phyloP scores from a whole-genome alignment of 2,329 filamentous ascomycete species.

The Fusarium coicis region DNA sequence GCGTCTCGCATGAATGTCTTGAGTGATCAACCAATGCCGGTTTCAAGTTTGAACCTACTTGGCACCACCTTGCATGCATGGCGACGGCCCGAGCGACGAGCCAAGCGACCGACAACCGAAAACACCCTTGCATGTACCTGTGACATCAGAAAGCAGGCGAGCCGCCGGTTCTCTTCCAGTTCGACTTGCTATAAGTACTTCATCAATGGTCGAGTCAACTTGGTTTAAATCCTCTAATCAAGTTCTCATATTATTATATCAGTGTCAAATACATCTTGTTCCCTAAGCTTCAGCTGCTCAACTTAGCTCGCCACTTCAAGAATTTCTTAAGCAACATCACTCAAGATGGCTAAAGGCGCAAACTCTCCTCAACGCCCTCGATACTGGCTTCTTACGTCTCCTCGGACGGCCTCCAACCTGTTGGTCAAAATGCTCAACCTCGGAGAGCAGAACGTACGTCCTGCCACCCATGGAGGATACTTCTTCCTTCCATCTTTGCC shows the following conservation, averaged over 20 bases:
- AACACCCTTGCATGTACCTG: background rate
- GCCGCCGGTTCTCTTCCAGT: no score
- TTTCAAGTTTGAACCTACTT: background rate
- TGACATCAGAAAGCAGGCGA: background rate
- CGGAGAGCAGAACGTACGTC: slow-evolving; percentile 27
- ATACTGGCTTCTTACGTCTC: slow-evolving; percentile 33
- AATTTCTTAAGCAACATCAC: background rate
- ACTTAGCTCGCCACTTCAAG: background rate
- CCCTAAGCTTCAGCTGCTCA: background rate
- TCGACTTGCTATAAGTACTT: background rate
- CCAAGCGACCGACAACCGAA: slow-evolving; percentile 28
- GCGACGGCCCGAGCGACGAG: slow-evolving; percentile 25
- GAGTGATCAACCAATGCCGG: background rate
- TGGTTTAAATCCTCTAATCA: background rate
- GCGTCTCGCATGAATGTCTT: background rate
- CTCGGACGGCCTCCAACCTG: slow-evolving; percentile 35
- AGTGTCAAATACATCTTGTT: background rate
- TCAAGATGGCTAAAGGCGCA: slow-evolving; percentile 21
- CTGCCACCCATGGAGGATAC: slow-evolving; percentile 24
- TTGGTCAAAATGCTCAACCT: slow-evolving; percentile 37
- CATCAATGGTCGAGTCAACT: fast-evolving
- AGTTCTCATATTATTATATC: background rate
- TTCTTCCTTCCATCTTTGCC: slow-evolving; percentile 24
- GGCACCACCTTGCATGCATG: background rate
- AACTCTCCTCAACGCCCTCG: slow-evolving; percentile 2